Percentiles rank a stretch among this genome's conserved stretches.
These are phyloP conservation scores for Persicaria tinctoria DNA, from an alignment of 148 eudicot species.

Conservation along the genomic window DNA sequence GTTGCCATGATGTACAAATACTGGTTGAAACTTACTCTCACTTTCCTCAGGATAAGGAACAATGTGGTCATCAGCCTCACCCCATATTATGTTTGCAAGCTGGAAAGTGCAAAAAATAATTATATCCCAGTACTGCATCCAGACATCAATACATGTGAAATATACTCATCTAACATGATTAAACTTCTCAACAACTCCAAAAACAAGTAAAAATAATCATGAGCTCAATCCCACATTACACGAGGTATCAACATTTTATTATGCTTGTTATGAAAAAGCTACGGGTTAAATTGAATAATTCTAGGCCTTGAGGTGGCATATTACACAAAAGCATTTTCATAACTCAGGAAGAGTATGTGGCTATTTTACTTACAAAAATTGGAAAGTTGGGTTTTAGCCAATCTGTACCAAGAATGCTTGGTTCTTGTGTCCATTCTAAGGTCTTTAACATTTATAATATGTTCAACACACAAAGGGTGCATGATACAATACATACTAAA, in stretches of 20 bases:
- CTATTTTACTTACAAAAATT: not conserved
- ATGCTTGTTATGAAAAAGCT: not conserved
- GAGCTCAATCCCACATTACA: not conserved
- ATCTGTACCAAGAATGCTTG: not conserved
- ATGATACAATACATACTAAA: not conserved
- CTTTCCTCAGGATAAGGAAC: slow-evolving; percentile 57
- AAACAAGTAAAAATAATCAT: not conserved
- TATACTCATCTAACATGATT: not conserved
- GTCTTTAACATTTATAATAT: not conserved
- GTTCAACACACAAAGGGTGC: not conserved
- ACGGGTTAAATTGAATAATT: not conserved
- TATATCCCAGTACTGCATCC: not conserved
- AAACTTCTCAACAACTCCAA: not conserved
- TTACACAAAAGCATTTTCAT: not conserved
- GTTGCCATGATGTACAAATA: slow-evolving; percentile 27
- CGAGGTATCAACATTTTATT: not conserved
- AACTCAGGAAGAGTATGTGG: not conserved
- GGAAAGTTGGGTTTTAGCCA: not conserved
- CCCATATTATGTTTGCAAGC: slow-evolving; percentile 80
- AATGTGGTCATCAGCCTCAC: slow-evolving; percentile 65
- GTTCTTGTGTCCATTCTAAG: not conserved
- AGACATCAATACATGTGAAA: not conserved
- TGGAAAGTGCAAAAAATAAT: slow-evolving; percentile 25
- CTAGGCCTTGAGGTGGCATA: not conserved
- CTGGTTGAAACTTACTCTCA: slow-evolving; percentile 33